Evolutionary conservation across 1,139 yeast species (phyloP).

Genomic region (Hyphopichia buzzinii): DNA sequence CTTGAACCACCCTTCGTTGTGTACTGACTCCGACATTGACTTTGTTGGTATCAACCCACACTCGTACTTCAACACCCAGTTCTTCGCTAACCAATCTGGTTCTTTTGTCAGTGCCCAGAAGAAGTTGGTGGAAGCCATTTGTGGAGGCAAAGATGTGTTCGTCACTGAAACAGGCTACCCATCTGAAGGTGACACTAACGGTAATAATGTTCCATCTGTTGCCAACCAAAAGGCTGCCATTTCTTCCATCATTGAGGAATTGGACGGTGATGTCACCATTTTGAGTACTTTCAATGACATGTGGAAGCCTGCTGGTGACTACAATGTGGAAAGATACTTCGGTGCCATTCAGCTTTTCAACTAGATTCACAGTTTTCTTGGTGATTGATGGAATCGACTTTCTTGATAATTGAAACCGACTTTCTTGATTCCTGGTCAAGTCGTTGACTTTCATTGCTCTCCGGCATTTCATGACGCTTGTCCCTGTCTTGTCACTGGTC

Average conservation of each 20-base stretch:
- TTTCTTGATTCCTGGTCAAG: slow-evolving; percentile 1
- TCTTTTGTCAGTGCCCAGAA: slow-evolving; percentile 66
- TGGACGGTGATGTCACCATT: slow-evolving; percentile 63
- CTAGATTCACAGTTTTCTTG: too few relatives aligned
- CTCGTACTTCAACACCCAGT: slow-evolving; percentile 69
- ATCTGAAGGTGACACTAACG: slow-evolving; percentile 66
- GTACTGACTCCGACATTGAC: slow-evolving; percentile 67
- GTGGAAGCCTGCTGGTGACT: slow-evolving; percentile 87
- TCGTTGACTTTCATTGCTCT: slow-evolving; percentile 5
- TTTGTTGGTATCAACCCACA: slow-evolving; percentile 85
- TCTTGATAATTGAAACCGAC: too few relatives aligned
- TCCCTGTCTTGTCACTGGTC: too few relatives aligned
- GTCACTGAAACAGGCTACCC: slow-evolving; percentile 93
- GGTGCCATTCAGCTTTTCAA: slow-evolving; percentile 57
- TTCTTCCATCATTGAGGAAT: slow-evolving; percentile 51
- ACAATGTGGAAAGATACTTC: slow-evolving; percentile 82
- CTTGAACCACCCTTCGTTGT: slow-evolving; percentile 60
- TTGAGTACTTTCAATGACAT: slow-evolving; percentile 74
- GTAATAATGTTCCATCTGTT: slow-evolving; percentile 66
- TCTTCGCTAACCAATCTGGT: slow-evolving; percentile 70
- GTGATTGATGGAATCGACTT: too few relatives aligned
- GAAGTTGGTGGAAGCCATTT: slow-evolving; percentile 46
- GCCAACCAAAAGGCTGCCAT: slow-evolving; percentile 75
- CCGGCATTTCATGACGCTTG: too few relatives aligned
- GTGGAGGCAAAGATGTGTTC: slow-evolving; percentile 49